Evolutionary conservation across 768 basidiomycete species (phyloP), one percentile per base, ranked within the genome.

Genomic region (Sporobolomyces roseus): DNA sequence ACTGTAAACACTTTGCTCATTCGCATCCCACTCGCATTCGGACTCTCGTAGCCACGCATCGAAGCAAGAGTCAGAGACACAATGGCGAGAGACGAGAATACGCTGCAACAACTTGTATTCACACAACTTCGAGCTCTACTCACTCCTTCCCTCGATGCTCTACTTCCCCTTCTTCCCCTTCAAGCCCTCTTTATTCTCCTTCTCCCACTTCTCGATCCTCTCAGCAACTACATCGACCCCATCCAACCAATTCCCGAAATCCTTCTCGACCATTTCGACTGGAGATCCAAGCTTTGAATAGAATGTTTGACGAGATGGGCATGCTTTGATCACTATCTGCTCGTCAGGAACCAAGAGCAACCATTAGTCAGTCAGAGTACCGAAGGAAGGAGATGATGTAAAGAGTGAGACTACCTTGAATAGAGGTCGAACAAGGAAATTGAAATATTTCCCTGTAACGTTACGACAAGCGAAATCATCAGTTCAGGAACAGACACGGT

Each of bases 401-500:
- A 9, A 12, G 38, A 10, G 25, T 8, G 8, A 14, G 30, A 32
- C 17, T 7, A 61, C 65, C 59, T 66, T 66, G 59, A 66, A 66
- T 9, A 66, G 59, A 19, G 65, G 65, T 12, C 65, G 59, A 30
- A 66, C 59, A 52, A 66, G 33, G 43, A 60, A 66, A 45, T 61
- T 61, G 52, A 66, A 46, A 35, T 66, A 35, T 27, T 32, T 54
- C 8, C 21, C 65, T 66, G 58, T 21, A 21, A 10, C 6, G 21
- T 10, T 46, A n/a, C n/a, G n/a, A n/a, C n/a, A n/a, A n/a, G n/a
- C n/a, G n/a, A n/a, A n/a, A n/a, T n/a, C n/a, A n/a, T n/a, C 38
- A 19, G 29, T 25, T 3, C 19, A 30, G 21, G 23, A 41, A 9
- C 38, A 41, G 45, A 41, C 14, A 46, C 45, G 14, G 60, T n/a